Evolutionary conservation across 2,329 filamentous ascomycete genomes (phyloP), one percentile per base, ranked within the genome.

Genomic region (Sarocladium oryzae): DNA sequence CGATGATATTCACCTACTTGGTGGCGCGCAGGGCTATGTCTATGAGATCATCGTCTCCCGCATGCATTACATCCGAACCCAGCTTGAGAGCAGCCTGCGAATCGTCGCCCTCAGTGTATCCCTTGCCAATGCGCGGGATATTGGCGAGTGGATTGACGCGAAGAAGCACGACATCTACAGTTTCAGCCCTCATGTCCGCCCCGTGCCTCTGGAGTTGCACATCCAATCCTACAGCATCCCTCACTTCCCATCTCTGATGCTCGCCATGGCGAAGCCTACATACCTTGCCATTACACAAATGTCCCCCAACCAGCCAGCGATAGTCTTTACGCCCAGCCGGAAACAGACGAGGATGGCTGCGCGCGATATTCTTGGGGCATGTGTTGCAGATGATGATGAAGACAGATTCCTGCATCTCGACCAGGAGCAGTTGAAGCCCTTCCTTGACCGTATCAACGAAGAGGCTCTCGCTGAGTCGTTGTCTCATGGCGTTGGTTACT

Each of bases 81-180:
- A 96, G 65, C 86, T 89, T 0, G 88, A 95, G 66, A 83, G 86
- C 35, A 82, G 86, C 9, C 79, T 97, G 72, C 85, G 93, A 49
- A 92, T 97, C 43, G 72, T 99, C 51, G 93, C 90, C 2, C 72
- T 99, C 54, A 91, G 89, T 63, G 93, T 96, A 24, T 95, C 93
- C 21, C 77, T 99, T 20, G 85, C 93, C 4, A 97, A 96, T 64
- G 91, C 92, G 48, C 82, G 90, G 53, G 93, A 99, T 61, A 81
- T 99, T 60, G 92, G 92, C 49, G 93, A 96, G 69, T 99, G 93
- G 93, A 90, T 99, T 58, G 93, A 95, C 58, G 93, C 92, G 7
- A 95, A 85, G 67, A 97, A 96, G 74, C 93, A 99, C 66, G 95
- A 93, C 46, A 96, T 96, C 56, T 99, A 92, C 77, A 99, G 99